Percentiles rank a stretch among this genome's conserved stretches.
Evolutionary conservation across 1,284 basidiomycete species (phyloP).

Genomic region (Ceratorhiza oryzae-sativae): DNA sequence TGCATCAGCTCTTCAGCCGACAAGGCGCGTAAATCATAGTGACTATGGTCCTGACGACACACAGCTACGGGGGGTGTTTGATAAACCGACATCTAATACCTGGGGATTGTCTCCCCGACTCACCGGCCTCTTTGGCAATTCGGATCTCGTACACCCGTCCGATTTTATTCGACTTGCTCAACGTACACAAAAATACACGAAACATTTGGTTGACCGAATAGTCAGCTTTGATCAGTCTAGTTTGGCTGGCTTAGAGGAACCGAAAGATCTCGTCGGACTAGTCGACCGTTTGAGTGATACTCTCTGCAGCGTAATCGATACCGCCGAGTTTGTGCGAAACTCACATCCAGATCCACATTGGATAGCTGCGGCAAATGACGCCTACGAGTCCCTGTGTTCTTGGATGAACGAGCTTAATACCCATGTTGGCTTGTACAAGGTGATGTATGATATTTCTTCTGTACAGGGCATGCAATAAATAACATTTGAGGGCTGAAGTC

Average conservation of each 20-base stretch:
- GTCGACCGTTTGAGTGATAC: constrained; percentile 94
- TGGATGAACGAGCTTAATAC: constrained; percentile 99
- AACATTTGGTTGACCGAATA: constrained; percentile 76
- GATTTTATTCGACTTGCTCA: constrained; percentile 57
- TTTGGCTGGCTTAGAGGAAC: constrained; percentile 85
- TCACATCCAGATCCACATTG: constrained; percentile 88
- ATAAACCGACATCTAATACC: background rate
- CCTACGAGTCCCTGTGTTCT: constrained; percentile 92
- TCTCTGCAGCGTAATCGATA: constrained; percentile 94
- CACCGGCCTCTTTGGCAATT: constrained; percentile 43
- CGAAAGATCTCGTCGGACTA: constrained; percentile 41
- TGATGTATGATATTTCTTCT: constrained; percentile 54
- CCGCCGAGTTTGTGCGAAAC: constrained; percentile 92
- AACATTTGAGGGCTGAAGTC: constrained; percentile 23
- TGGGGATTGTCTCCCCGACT: background rate
- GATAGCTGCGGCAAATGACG: constrained; percentile 83
- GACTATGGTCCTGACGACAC: constrained; percentile 33
- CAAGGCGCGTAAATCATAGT: background rate
- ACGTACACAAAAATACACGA: constrained; percentile 75
- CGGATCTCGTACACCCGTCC: constrained; percentile 38
- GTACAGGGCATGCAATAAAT: constrained; percentile 10
- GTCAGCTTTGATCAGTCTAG: constrained; percentile 65
- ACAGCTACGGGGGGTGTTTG: constrained; percentile 19
- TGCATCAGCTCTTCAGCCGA: background rate
- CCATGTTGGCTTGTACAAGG: constrained; percentile 90